Conservation (phyloP, 768 basidiomycete genomes). For the Phanerodontia chrysosporium region DNA sequence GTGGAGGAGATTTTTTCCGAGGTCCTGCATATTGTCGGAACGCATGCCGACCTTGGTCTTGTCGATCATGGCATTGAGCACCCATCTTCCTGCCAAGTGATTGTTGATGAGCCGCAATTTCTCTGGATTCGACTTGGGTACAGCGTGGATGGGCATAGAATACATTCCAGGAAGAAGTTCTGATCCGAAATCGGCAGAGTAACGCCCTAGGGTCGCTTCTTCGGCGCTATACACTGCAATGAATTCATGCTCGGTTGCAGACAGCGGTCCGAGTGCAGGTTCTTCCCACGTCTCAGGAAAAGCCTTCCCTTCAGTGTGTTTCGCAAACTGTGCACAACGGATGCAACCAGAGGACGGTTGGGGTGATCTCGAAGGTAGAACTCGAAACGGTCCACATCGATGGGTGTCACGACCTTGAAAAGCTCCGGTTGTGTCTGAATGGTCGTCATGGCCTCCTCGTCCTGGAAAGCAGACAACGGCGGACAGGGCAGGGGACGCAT, state of each 20-base stretch:
- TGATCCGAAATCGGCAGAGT: conserved; percentile 26
- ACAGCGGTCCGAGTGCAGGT: neutral
- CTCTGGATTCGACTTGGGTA: conserved; percentile 32
- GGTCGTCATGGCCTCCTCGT: conserved; percentile 18
- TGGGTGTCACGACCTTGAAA: conserved; percentile 33
- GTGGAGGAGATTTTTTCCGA: conserved; percentile 6
- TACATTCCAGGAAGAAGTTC: conserved; percentile 42
- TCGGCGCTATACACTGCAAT: conserved; percentile 9
- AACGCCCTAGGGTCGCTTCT: conserved; percentile 16
- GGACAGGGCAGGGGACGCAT: conserved; percentile 15
- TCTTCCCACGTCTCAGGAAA: conserved; percentile 20
- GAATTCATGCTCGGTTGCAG: neutral
- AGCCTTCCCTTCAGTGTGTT: conserved; percentile 25
- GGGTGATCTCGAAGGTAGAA: conserved; percentile 29
- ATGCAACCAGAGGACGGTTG: conserved; percentile 33
- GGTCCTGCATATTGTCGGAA: conserved; percentile 32
- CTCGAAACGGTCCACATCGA: conserved; percentile 32
- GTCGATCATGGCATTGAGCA: conserved; percentile 35
- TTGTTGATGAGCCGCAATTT: conserved; percentile 36
- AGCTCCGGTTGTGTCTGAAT: conserved; percentile 26
- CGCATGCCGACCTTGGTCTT: conserved; percentile 21
- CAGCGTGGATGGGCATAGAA: conserved; percentile 32
- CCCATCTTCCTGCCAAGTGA: conserved; percentile 31
- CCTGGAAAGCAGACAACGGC: conserved; percentile 5
- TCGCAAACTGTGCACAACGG: conserved; percentile 25